Conservation (phyloP, 306 rosid genomes). For the Vigna mungo region DNA sequence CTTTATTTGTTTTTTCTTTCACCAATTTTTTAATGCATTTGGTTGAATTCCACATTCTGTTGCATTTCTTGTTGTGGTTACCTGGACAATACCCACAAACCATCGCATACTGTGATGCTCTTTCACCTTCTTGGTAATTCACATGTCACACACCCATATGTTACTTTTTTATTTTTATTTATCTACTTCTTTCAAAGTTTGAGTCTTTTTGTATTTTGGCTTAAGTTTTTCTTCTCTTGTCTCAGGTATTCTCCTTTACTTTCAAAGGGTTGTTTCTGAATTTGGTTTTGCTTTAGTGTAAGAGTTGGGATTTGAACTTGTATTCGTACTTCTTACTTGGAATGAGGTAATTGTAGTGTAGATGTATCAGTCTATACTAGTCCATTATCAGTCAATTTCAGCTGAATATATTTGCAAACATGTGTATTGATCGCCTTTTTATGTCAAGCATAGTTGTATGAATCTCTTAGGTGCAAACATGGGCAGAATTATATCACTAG, state of each 20-base stretch:
- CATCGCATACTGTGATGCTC: constrained; percentile 39
- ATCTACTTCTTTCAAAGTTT: constrained; percentile 22
- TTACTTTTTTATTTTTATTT: constrained; percentile 4
- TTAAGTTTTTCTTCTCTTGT: constrained; percentile 17
- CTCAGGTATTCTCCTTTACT: background rate
- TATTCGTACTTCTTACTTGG: constrained; percentile 26
- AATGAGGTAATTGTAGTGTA: background rate
- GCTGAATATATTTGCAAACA: background rate
- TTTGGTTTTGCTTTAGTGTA: constrained; percentile 1
- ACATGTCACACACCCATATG: background rate
- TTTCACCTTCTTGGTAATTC: constrained; percentile 11
- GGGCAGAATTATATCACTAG: constrained; percentile 51
- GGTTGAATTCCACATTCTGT: constrained; percentile 18
- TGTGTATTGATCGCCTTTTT: background rate
- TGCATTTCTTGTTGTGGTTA: constrained; percentile 30
- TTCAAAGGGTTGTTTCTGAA: constrained; percentile 5
- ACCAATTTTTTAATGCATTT: constrained; percentile 14
- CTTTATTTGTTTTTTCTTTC: background rate
- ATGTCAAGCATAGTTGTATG: background rate
- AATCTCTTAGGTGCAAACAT: constrained; percentile 8
- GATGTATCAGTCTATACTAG: background rate
- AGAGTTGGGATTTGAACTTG: background rate
- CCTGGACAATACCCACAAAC: too few species aligned
- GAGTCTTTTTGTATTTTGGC: constrained; percentile 3
- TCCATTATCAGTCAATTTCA: background rate